Evolutionary conservation across 345 rosid species (phyloP), one percentile per base, ranked within the genome.

Genomic region (Boechera stricta): DNA sequence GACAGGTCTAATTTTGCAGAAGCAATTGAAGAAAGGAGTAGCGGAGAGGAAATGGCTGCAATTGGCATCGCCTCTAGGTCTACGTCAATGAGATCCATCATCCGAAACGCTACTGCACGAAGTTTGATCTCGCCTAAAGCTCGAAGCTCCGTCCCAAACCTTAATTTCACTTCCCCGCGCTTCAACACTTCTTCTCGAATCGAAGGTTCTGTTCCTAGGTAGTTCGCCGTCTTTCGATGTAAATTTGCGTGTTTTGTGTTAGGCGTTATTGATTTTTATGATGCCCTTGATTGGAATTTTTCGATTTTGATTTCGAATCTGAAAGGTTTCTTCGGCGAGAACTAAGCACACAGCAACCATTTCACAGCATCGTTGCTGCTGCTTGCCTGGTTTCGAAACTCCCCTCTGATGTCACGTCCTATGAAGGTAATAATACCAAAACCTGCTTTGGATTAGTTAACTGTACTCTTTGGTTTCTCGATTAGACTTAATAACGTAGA

Each of bases 301-400:
- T 45, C 21, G 12, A 48, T 61, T 63, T 36, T 36, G 28, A 2
- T 73, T 49, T 49, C 3, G 55, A 67, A 71, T 77, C 56, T 72
- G 77, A 57, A 68, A 87, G 96, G 79, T 76, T 83, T 73, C 29
- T 86, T 48, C 82, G 92, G 68, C 79, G 97, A 62, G 96, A 88
- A 82, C 33, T 88, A 78, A 83, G 86, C 85, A 81, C 92, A 10
- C 81, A 87, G 45, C 76, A 81, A 4, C 97, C 97, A 16, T 69
- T 83, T 64, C 94, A 92, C 57, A 84, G 84, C 47, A 85, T 80
- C 1, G 70, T 85, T 68, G 93, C 97, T 18, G 87, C 90, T 0
- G 89, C 97, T 72, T 80, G 88, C 48, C 93, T 88, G 13, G 97
- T 88, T 69, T 92, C 97, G 49, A 88, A 84, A 75, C 88, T 90